These are phyloP conservation scores for Penicillium soppii DNA, from an alignment of 495 filamentous ascomycete species.

Conservation along the genomic window DNA sequence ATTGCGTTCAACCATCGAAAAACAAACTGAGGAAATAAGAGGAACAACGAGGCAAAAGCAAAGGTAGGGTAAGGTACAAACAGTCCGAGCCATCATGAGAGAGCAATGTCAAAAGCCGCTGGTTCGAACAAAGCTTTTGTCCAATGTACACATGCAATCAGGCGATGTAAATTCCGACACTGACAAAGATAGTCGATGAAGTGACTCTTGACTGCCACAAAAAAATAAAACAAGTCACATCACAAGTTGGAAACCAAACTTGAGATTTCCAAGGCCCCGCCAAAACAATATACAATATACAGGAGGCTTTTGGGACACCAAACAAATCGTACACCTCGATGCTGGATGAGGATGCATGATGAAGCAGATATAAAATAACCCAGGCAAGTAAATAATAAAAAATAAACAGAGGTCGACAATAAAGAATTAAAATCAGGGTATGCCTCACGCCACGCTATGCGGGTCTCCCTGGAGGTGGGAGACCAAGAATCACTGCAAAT, in stretches of 20 bases:
- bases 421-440: slow-evolving; percentile 40
- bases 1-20: slow-evolving; percentile 17
- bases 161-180: no score
- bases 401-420: slow-evolving; percentile 18
- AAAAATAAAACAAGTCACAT: background rate
- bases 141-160: background rate
- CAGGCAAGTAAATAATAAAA: slow-evolving; percentile 3
- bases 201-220: no score
- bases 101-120: background rate
- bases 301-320: slow-evolving; percentile 14
- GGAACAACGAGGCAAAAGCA: slow-evolving; percentile 10
- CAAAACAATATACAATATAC: slow-evolving; percentile 9
- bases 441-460: slow-evolving; percentile 55
- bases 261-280: background rate
- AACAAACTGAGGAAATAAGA: slow-evolving; percentile 5
- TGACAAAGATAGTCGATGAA: no score
- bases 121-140: background rate
- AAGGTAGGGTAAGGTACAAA: slow-evolving; percentile 2
- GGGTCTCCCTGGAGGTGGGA: slow-evolving; percentile 26
- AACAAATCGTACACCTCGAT: slow-evolving; percentile 38
- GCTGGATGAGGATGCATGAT: slow-evolving; percentile 7
- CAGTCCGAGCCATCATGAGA: slow-evolving; percentile 1
- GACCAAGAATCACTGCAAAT: slow-evolving; percentile 35
- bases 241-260: background rate
- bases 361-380: background rate